Evolutionary conservation across 371 early-diverging fungal genomes (phyloP), one percentile per base, ranked within the genome.

Genomic region (Saksenaea vasiformis): DNA sequence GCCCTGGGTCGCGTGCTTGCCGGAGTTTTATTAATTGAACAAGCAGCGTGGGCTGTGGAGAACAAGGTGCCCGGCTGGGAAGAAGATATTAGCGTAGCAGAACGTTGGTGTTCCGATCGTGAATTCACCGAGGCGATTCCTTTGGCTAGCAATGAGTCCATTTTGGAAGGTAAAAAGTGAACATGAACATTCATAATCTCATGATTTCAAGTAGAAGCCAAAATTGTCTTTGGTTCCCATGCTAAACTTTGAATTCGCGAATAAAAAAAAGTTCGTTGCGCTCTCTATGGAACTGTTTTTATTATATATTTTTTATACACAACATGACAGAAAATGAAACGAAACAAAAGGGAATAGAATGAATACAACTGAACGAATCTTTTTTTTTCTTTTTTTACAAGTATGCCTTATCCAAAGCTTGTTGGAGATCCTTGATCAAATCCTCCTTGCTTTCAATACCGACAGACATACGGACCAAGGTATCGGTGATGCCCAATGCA

Each of bases 391-490:
- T 47, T 55, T 55, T 55, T 55, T 55, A 44, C 62, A 70, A 70
- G 55, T 76, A 78, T 24, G 85, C 84, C 51, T 68, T 68, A 10
- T 79, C 77, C 54, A 91, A 71, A 7, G 88, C 90, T 61, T 78
- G 77, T 26, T 78, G 67, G 37, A 92, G 70, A 67, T 92, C 92
- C 27, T 68, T 70, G 58, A 95, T 79, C 72, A 95, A 69, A 69
- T 95, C 96, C 56, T 85, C 85, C 47, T 80, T 78, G 66, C 90
- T 92, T 80, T 95, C 96, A 62, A 94, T 88, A 65, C 95, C 95
- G 55, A 90, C 85, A 4, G 90, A 90, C 59, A 94, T 61, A 64
- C 96, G 85, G 65, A 95, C 85, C 70, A 95, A 78, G 56, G 85
- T 88, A 66, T 93, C 94, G 57, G 92, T 91, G 66, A 95, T 89